These are phyloP conservation scores for Moesziomyces antarcticus DNA, from an alignment of 1,284 basidiomycete species.

Conservation along the genomic window DNA sequence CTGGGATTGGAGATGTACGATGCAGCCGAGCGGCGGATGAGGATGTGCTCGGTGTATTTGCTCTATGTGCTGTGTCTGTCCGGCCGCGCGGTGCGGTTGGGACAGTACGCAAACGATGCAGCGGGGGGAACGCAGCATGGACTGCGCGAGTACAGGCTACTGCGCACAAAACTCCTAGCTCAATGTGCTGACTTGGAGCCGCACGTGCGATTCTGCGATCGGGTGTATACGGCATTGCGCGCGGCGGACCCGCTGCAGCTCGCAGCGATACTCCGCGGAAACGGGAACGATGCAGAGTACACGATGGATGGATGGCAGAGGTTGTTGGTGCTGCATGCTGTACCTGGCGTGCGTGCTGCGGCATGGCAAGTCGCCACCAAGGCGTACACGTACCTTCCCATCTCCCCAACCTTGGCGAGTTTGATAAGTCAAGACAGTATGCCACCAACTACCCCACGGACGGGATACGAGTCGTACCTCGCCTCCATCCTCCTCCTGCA, in stretches of 20 bases:
- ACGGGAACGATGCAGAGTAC: not conserved
- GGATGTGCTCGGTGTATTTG: conserved; percentile 15
- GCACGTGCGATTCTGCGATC: conserved; percentile 14
- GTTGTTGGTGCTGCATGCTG: conserved; percentile 16
- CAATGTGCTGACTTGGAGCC: not conserved
- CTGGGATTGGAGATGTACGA: not conserved
- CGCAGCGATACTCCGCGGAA: conserved; percentile 1
- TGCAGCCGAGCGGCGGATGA: not conserved
- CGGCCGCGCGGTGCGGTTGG: conserved; percentile 25
- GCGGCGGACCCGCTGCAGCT: conserved; percentile 20
- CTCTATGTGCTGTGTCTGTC: conserved; percentile 33
- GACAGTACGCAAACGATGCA: conserved; percentile 14
- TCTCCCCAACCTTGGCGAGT: conserved; percentile 4
- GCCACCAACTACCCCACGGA: no score
- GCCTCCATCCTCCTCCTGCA: not conserved
- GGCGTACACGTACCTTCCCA: conserved; percentile 37
- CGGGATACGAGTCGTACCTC: not conserved
- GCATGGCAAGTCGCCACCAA: conserved; percentile 26
- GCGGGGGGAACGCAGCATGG: conserved; percentile 3
- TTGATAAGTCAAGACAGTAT: not conserved
- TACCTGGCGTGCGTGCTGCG: conserved; percentile 14
- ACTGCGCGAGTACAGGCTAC: conserved; percentile 9
- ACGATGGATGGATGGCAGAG: conserved; percentile 28
- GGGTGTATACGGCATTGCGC: conserved; percentile 13
- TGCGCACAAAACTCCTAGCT: not conserved